Conservation (phyloP, 2,329 filamentous ascomycete species). For the Penicillium fuscoglaucum region DNA sequence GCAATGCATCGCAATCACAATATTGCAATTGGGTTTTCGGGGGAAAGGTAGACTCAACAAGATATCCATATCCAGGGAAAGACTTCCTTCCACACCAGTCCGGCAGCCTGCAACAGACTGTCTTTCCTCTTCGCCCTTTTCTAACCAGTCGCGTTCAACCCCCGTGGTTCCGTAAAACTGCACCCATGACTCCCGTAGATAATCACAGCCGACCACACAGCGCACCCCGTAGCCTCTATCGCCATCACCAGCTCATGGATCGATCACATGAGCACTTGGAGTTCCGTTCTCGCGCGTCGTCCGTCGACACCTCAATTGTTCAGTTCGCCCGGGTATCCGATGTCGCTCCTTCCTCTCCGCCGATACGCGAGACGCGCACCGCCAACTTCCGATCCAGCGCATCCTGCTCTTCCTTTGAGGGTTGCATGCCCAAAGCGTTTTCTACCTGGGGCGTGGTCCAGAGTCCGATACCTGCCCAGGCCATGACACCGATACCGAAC, state of each 20-base stretch:
- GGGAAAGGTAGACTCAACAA: neutral
- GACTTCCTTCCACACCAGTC: slow-evolving; percentile 5
- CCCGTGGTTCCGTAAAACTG: slow-evolving; percentile 2
- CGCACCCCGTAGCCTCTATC: neutral
- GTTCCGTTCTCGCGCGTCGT: neutral
- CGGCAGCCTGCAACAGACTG: neutral
- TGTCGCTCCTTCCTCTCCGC: slow-evolving; percentile 26
- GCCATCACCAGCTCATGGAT: neutral
- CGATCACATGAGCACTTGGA: slow-evolving; percentile 4
- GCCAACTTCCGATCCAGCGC: slow-evolving; percentile 54
- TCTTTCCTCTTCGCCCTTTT: neutral
- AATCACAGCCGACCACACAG: neutral
- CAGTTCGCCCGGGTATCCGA: slow-evolving; percentile 19
- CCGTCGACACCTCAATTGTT: slow-evolving; percentile 1
- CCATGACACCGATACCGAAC: slow-evolving; percentile 72
- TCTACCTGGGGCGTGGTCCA: slow-evolving; percentile 72
- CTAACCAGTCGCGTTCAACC: slow-evolving; percentile 4
- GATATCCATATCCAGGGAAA: neutral
- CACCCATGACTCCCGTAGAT: neutral
- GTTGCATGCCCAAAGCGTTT: slow-evolving; percentile 68
- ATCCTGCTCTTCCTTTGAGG: slow-evolving; percentile 71
- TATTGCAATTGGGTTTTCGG: neutral
- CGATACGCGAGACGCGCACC: slow-evolving; percentile 35
- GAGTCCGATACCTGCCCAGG: slow-evolving; percentile 74
- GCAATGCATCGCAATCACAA: neutral